phyloP scores from a whole-genome alignment of 495 filamentous ascomycete genomes.

The Daldinia childiae region DNA sequence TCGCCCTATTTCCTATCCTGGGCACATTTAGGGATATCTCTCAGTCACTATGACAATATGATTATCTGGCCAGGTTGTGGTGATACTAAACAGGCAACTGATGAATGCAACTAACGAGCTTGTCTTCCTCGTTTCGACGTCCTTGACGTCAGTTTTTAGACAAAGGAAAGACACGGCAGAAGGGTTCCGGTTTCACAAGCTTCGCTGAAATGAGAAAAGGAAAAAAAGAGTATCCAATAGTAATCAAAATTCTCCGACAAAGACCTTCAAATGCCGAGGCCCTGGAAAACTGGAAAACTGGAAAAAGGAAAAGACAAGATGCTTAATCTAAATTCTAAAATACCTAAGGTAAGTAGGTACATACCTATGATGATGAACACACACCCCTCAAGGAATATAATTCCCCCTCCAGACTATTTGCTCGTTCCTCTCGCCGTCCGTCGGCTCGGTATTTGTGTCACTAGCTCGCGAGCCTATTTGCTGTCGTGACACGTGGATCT shows the following conservation, averaged over 20 bases:
- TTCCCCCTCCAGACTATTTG: not conserved
- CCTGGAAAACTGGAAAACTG: no score
- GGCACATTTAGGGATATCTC: slow-evolving; percentile 3
- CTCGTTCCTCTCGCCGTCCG: not conserved
- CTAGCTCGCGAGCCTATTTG: slow-evolving; percentile 29
- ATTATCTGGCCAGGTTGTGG: not conserved
- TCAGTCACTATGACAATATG: slow-evolving; percentile 22
- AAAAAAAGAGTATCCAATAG: slow-evolving; percentile 8
- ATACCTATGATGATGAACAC: slow-evolving; percentile 11
- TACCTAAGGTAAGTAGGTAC: no score
- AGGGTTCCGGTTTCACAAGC: slow-evolving; percentile 31
- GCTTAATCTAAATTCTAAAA: slow-evolving; percentile 12
- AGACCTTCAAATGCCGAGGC: slow-evolving; percentile 13
- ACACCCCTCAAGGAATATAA: not conserved
- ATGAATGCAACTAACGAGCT: slow-evolving; percentile 26
- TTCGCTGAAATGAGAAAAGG: slow-evolving; percentile 10
- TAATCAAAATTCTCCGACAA: not conserved
- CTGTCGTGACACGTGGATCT: slow-evolving; percentile 32
- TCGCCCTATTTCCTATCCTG: slow-evolving; percentile 12
- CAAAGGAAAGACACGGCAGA: slow-evolving; percentile 31
- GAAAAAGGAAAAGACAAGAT: slow-evolving; percentile 8
- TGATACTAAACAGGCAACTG: slow-evolving; percentile 30
- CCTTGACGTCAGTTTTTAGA: slow-evolving; percentile 38
- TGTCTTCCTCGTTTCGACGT: slow-evolving; percentile 28
- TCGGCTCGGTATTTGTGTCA: slow-evolving; percentile 33